These are phyloP conservation scores for Saccharomycopsis synnaedendra DNA, from an alignment of 805 yeast species.

Conservation along the genomic window DNA sequence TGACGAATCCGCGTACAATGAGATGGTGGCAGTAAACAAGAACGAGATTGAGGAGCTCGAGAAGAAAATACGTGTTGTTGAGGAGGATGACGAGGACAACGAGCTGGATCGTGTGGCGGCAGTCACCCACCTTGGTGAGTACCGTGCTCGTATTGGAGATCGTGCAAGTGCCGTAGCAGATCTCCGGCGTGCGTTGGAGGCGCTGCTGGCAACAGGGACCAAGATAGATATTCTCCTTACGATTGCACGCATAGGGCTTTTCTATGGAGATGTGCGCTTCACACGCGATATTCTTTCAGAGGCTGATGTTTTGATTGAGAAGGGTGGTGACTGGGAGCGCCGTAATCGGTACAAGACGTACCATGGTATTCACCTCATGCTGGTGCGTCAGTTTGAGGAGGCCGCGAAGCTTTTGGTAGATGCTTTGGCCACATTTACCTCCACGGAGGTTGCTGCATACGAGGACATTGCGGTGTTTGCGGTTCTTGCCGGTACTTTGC, in stretches of 20 bases:
- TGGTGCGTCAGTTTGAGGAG: conserved; percentile 76
- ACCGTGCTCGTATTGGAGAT: conserved; percentile 79
- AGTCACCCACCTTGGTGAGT: conserved; percentile 76
- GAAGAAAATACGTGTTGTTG: conserved; percentile 34
- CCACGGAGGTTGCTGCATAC: conserved; percentile 80
- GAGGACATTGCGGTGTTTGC: conserved; percentile 86
- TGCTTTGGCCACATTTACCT: conserved; percentile 89
- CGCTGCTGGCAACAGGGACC: conserved; percentile 78
- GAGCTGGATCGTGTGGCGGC: conserved; percentile 71
- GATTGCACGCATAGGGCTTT: conserved; percentile 79
- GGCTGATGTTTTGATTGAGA: conserved; percentile 67
- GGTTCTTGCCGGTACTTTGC: conserved; percentile 74
- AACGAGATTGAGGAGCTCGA: conserved; percentile 36
- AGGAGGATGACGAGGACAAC: conserved; percentile 68
- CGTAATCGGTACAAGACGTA: conserved; percentile 90
- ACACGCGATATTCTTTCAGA: conserved; percentile 65
- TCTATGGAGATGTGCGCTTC: conserved; percentile 65
- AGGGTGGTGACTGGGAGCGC: conserved; percentile 99
- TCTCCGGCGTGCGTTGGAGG: conserved; percentile 59
- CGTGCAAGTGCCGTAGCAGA: conserved; percentile 55
- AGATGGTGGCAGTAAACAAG: conserved; percentile 43
- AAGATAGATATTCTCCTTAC: conserved; percentile 82
- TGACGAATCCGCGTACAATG: conserved; percentile 48
- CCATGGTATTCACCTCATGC: conserved; percentile 70
- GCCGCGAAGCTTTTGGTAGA: conserved; percentile 82